Evolutionary conservation across 805 yeast species (phyloP), one percentile per base, ranked within the genome.

Genomic region (Teunomyces gatunensis): DNA sequence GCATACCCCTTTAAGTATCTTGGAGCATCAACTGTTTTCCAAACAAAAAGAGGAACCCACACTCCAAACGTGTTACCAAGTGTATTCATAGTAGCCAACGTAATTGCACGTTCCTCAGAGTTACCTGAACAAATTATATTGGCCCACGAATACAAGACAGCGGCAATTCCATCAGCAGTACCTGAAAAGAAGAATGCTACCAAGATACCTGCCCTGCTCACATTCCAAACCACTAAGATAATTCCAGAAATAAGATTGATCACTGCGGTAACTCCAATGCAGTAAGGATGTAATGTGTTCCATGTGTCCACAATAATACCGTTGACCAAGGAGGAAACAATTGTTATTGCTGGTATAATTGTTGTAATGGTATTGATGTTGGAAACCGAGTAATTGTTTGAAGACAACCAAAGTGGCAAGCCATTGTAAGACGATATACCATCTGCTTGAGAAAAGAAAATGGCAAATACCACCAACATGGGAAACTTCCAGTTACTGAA

Each of bases 341-440:
- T 57, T 9, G 64, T 60, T 27, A 82, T 60, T n/a, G 80, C 83
- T 1, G 86, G 85, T 1, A 85, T 80, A 12, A 80, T 51, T 2
- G 83, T 72, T 12, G 82, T 68, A 43, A 78, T 62, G 45, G 79
- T 69, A 57, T 82, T 80, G 17, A 81, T 62, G 48, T 67, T 65
- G 0, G 71, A 73, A 39, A 72, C 65, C 0, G 74, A 57, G 56
- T 73, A 81, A 30, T 68, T 65, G 15, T 47, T 45, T 4, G 49
- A 45, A 29, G 42, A 48, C 27, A 48, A 42, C 52, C 49, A 51
- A 12, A 49, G 58, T 21, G 51, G 57, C 39, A 63, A 46, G 4
- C 65, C 67, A 44, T 51, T 52, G 43, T 64, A 53, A 17, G 67
- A 60, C 18, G 60, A 54, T n/a, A 61, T 54, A 3, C 67, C 67